These are phyloP conservation scores for Naganishia friedmannii DNA, from an alignment of 768 basidiomycete species.

Conservation along the genomic window DNA sequence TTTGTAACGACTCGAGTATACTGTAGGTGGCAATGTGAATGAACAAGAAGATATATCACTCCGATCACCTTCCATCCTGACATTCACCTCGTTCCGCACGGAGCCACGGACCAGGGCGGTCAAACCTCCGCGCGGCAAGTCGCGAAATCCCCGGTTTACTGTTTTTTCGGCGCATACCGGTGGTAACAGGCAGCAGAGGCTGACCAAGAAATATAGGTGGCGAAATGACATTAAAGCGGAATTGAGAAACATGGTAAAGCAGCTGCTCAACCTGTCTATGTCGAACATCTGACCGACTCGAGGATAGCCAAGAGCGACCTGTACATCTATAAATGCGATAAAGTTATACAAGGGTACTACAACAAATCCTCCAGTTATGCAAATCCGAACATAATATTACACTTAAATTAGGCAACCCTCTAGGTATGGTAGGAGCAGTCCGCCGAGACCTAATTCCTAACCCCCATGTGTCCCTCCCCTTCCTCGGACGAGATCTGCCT, in stretches of 20 bases:
- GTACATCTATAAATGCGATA: background rate
- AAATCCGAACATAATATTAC: background rate
- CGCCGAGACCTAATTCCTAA: background rate
- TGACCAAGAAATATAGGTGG: slow-evolving; percentile 1
- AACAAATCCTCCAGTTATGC: background rate
- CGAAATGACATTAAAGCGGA: background rate
- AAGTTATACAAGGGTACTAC: background rate
- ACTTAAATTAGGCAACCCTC: too few species aligned
- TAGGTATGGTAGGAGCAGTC: background rate
- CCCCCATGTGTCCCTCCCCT: slow-evolving; percentile 3
- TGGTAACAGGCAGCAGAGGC: too few species aligned
- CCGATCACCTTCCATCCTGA: background rate
- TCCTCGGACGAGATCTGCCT: slow-evolving; percentile 10
- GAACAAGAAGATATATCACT: slow-evolving; percentile 1
- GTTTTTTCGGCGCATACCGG: background rate
- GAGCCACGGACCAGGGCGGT: background rate
- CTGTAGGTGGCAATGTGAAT: background rate
- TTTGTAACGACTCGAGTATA: background rate
- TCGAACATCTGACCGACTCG: too few species aligned
- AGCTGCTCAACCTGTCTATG: too few species aligned
- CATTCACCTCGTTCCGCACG: background rate
- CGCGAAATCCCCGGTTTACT: too few species aligned
- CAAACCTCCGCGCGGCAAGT: background rate
- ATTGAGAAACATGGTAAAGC: too few species aligned
- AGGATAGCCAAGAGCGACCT: too few species aligned